Percentiles rank a stretch among this genome's conserved stretches.
These are phyloP conservation scores for Omphalotus guepiniiformis DNA, from an alignment of 768 basidiomycete genomes.

Conservation along the genomic window DNA sequence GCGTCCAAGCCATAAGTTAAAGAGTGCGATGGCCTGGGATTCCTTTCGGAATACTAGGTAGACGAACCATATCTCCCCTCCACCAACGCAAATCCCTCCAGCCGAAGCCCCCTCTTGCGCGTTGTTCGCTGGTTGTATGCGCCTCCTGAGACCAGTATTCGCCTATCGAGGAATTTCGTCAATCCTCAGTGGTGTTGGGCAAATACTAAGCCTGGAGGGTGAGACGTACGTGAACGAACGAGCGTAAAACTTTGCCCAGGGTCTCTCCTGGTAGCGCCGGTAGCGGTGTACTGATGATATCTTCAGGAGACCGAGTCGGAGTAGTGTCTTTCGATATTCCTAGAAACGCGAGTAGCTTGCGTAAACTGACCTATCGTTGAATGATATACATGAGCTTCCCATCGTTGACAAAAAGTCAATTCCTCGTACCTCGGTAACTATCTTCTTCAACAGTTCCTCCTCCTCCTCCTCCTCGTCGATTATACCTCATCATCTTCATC, in stretches of 20 bases:
- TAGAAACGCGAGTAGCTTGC: slow-evolving; percentile 42
- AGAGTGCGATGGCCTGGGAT: slow-evolving; percentile 2
- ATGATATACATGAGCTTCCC: background rate
- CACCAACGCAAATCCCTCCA: slow-evolving; percentile 75
- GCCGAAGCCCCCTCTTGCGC: slow-evolving; percentile 74
- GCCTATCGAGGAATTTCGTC: slow-evolving; percentile 31
- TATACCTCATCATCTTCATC: slow-evolving; percentile 16
- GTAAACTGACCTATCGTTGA: slow-evolving; percentile 28
- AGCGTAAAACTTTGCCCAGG: slow-evolving; percentile 76
- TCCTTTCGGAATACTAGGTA: background rate
- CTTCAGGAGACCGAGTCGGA: slow-evolving; percentile 65
- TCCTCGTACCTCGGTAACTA: background rate
- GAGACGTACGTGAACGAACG: slow-evolving; percentile 67
- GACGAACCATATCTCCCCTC: slow-evolving; percentile 65
- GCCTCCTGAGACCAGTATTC: slow-evolving; percentile 82
- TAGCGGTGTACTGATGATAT: slow-evolving; percentile 73
- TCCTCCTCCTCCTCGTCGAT: slow-evolving; percentile 12
- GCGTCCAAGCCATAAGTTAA: background rate
- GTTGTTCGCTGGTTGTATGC: slow-evolving; percentile 42
- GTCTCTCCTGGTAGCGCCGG: slow-evolving; percentile 87
- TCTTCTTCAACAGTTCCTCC: background rate
- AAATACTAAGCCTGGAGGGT: background rate
- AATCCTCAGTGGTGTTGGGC: background rate
- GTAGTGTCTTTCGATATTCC: slow-evolving; percentile 56
- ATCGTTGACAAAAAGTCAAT: too few species aligned